A percentile compares a stretch with the other conserved stretches of the same genome.
These are phyloP conservation scores for Kandelia obovata DNA, from an alignment of 345 rosid genomes.

Conservation along the genomic window DNA sequence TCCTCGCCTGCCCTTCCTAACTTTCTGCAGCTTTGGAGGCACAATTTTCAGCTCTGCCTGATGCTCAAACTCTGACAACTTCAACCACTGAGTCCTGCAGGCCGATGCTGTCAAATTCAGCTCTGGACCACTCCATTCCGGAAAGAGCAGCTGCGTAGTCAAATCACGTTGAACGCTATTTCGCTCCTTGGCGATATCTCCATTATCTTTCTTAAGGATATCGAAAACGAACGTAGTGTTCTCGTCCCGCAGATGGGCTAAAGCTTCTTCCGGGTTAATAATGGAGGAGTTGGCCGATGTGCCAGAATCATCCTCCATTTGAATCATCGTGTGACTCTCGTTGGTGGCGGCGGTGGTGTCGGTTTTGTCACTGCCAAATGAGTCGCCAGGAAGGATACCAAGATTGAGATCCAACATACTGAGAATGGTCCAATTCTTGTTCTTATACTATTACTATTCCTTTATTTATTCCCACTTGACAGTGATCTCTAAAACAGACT, in stretches of 20 bases:
- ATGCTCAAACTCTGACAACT: slow-evolving; percentile 35
- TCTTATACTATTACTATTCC: neutral
- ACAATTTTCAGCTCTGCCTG: slow-evolving; percentile 28
- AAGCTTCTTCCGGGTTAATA: slow-evolving; percentile 36
- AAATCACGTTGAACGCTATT: slow-evolving; percentile 24
- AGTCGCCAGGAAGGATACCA: slow-evolving; percentile 35
- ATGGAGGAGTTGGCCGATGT: slow-evolving; percentile 46
- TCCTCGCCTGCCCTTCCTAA: slow-evolving; percentile 30
- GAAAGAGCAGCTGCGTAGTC: slow-evolving; percentile 43
- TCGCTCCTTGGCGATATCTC: neutral
- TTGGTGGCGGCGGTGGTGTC: neutral
- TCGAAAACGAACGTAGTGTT: slow-evolving; percentile 43
- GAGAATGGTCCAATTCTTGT: neutral
- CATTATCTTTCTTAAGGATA: slow-evolving; percentile 34
- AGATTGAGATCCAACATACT: slow-evolving; percentile 72
- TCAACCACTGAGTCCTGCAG: slow-evolving; percentile 42
- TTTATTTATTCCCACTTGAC: neutral
- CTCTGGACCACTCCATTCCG: slow-evolving; percentile 29
- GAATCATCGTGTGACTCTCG: slow-evolving; percentile 1
- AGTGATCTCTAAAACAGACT: neutral
- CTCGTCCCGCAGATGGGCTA: slow-evolving; percentile 28
- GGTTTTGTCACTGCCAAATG: slow-evolving; percentile 21
- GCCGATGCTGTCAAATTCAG: slow-evolving; percentile 15
- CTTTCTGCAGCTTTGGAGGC: slow-evolving; percentile 41
- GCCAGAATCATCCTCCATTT: slow-evolving; percentile 41